Conservation (phyloP, 441 rosid genomes). For the Corymbia citriodora region DNA sequence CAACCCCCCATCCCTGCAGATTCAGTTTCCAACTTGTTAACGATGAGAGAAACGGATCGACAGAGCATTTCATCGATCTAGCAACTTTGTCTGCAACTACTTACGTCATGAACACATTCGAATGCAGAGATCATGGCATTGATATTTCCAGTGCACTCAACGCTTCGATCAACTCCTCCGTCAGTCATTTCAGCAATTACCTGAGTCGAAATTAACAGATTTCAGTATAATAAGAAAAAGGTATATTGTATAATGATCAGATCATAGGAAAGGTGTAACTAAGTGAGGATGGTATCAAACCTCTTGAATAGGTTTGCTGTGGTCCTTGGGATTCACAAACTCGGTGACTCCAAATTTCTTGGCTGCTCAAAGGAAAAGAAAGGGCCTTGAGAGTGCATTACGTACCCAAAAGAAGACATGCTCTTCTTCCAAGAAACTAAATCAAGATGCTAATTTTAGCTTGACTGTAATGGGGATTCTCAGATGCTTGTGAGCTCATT, state of each 20-base stretch:
- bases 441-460: not conserved
- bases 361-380: conserved; percentile 1
- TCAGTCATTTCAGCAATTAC: conserved; percentile 16
- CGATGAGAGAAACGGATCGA: not conserved
- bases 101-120: conserved; percentile 14
- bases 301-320: conserved; percentile 14
- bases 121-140: conserved; percentile 15
- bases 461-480: not conserved
- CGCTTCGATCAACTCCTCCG: conserved; percentile 15
- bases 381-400: not conserved
- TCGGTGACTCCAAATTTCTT: conserved; percentile 17
- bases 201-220: not conserved
- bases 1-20: conserved; percentile 13
- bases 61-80: not conserved
- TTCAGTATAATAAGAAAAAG: not conserved
- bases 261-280: not conserved
- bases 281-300: not conserved
- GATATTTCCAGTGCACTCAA: conserved; percentile 14
- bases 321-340: conserved; percentile 12
- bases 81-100: not conserved
- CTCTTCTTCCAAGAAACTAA: not conserved
- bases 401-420: not conserved
- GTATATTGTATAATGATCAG: not conserved
- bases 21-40: not conserved
- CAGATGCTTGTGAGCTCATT: not conserved